Evolutionary conservation across 345 rosid species (phyloP).

Genomic region (Hypericum androsaemum): DNA sequence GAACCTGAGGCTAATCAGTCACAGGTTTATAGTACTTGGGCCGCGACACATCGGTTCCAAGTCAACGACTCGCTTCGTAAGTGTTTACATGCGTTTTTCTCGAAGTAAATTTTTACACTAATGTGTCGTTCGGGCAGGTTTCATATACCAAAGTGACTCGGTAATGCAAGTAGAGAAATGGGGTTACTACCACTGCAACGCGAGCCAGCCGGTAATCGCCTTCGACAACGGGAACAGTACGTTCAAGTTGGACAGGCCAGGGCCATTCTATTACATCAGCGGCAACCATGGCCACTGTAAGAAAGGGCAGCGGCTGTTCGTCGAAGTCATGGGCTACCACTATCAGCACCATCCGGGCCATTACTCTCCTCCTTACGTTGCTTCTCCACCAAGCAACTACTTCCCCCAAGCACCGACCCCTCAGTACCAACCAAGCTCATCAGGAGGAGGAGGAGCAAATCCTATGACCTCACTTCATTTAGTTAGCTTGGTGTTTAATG

Average conservation of each 20-base stretch:
- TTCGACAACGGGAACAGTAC: conserved; percentile 57
- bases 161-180: conserved; percentile 66
- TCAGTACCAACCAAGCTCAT: neutral
- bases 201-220: conserved; percentile 26
- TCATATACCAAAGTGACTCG: conserved; percentile 64
- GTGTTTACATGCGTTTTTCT: conserved; percentile 8
- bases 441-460: neutral
- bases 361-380: conserved; percentile 20
- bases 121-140: conserved; percentile 22
- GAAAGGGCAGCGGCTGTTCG: conserved; percentile 55
- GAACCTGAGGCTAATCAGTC: conserved; percentile 37
- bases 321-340: conserved; percentile 56
- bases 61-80: conserved; percentile 61
- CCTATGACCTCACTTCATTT: conserved; percentile 7
- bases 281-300: conserved; percentile 49
- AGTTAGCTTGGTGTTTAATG: too few relatives aligned
- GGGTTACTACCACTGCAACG: conserved; percentile 65
- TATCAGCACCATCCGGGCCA: conserved; percentile 5
- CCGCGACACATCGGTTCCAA: conserved; percentile 46
- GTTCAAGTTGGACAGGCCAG: conserved; percentile 51
- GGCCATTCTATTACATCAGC: conserved; percentile 66
- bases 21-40: conserved; percentile 48
- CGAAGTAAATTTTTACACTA: too few relatives aligned
- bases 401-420: conserved; percentile 13
- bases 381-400: conserved; percentile 23